phyloP scores from a whole-genome alignment of 345 rosid species.

The Acer campestre region DNA sequence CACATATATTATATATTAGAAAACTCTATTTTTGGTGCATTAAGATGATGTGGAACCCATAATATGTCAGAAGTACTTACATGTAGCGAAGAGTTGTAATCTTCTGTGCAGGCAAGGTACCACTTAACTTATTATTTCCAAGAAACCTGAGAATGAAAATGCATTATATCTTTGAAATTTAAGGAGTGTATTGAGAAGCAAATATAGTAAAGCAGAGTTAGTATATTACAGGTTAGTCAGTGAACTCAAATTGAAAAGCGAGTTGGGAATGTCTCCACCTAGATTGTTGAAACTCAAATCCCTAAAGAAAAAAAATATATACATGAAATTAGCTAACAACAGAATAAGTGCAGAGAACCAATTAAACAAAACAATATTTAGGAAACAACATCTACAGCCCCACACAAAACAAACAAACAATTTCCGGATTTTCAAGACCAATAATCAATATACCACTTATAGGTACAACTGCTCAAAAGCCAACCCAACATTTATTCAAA shows the following conservation, averaged over 20 bases:
- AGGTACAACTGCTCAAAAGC: neutral
- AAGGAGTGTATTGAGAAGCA: neutral
- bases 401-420: too few species aligned
- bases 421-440: too few species aligned
- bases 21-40: neutral
- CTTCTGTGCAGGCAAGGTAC: conserved; percentile 56
- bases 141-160: conserved; percentile 54
- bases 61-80: conserved; percentile 38
- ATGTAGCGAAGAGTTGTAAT: conserved; percentile 46
- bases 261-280: conserved; percentile 39
- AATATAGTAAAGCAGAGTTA: conserved; percentile 31
- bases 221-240: conserved; percentile 25
- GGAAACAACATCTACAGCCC: neutral
- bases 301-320: conserved; percentile 29
- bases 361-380: neutral
- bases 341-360: neutral
- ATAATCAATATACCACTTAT: too few species aligned
- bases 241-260: conserved; percentile 40
- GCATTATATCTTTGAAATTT: conserved; percentile 11
- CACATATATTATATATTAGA: too few species aligned
- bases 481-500: neutral
- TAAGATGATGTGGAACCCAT: neutral
- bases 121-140: conserved; percentile 56
- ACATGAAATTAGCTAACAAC: too few species aligned
- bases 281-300: conserved; percentile 67